Evolutionary conservation across 208 protist species (phyloP).

Genomic region (Trypanosoma congolense): DNA sequence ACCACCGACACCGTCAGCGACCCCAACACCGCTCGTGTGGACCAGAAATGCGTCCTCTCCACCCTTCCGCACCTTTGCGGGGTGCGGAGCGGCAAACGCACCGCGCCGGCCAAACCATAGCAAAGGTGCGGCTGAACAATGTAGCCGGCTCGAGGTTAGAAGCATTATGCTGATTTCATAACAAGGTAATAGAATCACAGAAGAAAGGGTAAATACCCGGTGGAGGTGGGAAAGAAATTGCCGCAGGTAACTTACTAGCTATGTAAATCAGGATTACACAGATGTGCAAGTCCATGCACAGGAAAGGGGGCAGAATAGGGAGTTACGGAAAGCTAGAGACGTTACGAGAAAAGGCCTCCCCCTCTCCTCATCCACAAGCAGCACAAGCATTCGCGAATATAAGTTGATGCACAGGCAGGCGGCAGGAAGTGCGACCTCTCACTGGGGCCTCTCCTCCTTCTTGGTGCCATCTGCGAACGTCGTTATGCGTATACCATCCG

Average conservation of each 20-base stretch:
- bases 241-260: not conserved
- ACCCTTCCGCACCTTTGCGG: slow-evolving; percentile 63
- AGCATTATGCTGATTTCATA: slow-evolving; percentile 11
- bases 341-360: no score
- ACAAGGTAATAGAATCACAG: no score
- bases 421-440: slow-evolving; percentile 4
- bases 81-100: slow-evolving; percentile 70
- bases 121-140: slow-evolving; percentile 7
- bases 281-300: no score
- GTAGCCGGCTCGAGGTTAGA: slow-evolving; percentile 2
- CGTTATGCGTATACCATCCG: slow-evolving; percentile 72
- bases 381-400: not conserved
- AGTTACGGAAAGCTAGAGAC: no score
- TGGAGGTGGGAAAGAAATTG: slow-evolving; percentile 10
- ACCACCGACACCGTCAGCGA: slow-evolving; percentile 84
- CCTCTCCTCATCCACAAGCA: no score
- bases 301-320: no score
- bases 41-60: slow-evolving; percentile 83
- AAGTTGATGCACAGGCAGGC: not conserved
- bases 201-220: no score
- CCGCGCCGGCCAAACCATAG: slow-evolving; percentile 56
- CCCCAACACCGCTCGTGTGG: slow-evolving; percentile 65
- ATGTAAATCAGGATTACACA: no score
- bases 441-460: slow-evolving; percentile 40
- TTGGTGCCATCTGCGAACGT: slow-evolving; percentile 70